These are phyloP conservation scores for Lanzia echinophila DNA, from an alignment of 2,329 filamentous ascomycete species.

Conservation along the genomic window DNA sequence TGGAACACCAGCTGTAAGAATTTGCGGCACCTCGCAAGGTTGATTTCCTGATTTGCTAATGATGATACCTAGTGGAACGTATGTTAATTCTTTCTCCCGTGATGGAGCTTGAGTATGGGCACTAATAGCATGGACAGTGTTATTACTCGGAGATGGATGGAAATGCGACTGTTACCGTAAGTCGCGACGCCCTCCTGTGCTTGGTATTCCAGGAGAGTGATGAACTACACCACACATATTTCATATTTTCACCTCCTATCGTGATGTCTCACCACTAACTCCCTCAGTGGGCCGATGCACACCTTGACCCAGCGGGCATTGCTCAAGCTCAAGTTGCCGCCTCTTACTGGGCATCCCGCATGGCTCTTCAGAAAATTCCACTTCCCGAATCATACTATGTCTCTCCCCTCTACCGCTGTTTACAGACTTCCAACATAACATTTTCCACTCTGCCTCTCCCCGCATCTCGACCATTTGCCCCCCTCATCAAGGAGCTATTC, in stretches of 20 bases:
- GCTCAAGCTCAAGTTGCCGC: conserved; percentile 52
- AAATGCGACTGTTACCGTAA: conserved; percentile 46
- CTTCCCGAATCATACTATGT: conserved; percentile 59
- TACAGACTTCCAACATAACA: conserved; percentile 55
- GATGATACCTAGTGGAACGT: conserved; percentile 49
- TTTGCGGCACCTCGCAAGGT: background rate
- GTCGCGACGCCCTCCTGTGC: background rate
- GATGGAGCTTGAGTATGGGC: background rate
- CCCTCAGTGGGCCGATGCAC: conserved; percentile 52
- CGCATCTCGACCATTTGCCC: conserved; percentile 43
- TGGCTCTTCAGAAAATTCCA: conserved; percentile 48
- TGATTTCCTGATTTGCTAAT: background rate
- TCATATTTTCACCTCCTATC: background rate
- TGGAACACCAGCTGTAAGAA: conserved; percentile 47
- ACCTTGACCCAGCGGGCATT: conserved; percentile 51
- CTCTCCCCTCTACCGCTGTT: conserved; percentile 56
- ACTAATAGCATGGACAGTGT: conserved; percentile 35
- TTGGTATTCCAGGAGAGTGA: no score
- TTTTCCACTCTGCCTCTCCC: conserved; percentile 50
- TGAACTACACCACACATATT: background rate
- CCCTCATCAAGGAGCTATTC: conserved; percentile 56
- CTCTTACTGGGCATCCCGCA: conserved; percentile 50
- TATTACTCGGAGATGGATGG: conserved; percentile 61
- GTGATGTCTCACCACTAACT: background rate
- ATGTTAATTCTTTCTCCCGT: conserved; percentile 24